Evolutionary conservation across 169 alveolate genomes (phyloP), one percentile per base, ranked within the genome.

Genomic region (Babesia gibsoni): DNA sequence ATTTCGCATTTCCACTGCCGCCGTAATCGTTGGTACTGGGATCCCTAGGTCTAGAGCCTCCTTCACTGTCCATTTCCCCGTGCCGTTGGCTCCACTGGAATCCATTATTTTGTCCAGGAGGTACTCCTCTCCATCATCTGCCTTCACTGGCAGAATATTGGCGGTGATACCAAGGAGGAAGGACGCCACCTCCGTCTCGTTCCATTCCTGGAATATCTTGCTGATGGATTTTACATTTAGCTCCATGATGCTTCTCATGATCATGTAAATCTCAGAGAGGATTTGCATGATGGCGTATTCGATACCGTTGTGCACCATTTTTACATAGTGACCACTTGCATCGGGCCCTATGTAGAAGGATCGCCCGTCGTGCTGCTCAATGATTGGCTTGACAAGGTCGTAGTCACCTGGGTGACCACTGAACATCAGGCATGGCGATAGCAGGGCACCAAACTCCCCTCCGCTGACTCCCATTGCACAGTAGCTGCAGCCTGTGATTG

Each of bases 281-380:
- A 88, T 61, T 49, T 91, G 93, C 94, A 91, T 84, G 45, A 88
- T 88, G 30, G 91, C 94, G 77, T 91, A 91, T 59, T 91, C 95
- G 33, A 91, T 91, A 22, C 95, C 95, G 66, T 91, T 91, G 70
- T 91, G 95, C 20, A 91, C 91, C 95, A 91, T 91, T 61, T 91
- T 91, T 5, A 91, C 95, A 73, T 87, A 91, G 64, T 91, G 90
- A 5, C 95, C 95, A 27, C 91, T 64, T 27, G 92, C 86, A 3
- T 93, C 92, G 3, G 88, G 70, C 7, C 95, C 95, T 43, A 91
- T 82, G 68, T 84, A 90, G 6, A 90, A 77, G 23, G 56, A 36
- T 22, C 77, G 56, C 39, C 59, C 73, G 70, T 50, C 52, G 61
- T 30, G 83, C 64, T 73, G 84, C 46, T 67, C 65, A 56, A 73